These are phyloP conservation scores for Suhomyces emberorum DNA, from an alignment of 805 yeast genomes.

Conservation along the genomic window DNA sequence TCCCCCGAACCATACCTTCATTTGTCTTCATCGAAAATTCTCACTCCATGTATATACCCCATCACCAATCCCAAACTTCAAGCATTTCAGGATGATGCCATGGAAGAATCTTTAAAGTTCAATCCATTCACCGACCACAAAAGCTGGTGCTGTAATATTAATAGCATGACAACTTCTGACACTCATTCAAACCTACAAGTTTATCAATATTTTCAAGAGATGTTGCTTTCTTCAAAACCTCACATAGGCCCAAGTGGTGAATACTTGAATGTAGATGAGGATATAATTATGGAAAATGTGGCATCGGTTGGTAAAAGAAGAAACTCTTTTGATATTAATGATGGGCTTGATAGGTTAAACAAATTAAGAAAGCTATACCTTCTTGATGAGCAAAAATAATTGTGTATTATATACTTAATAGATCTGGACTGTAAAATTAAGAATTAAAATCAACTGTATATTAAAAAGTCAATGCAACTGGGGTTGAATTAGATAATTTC, in stretches of 20 bases:
- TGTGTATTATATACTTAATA: too few relatives aligned
- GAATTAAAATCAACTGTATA: too few relatives aligned
- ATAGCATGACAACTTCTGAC: conserved; percentile 11
- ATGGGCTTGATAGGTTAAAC: conserved; percentile 29
- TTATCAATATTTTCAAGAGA: conserved; percentile 21
- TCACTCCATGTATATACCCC: conserved; percentile 32
- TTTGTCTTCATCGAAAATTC: conserved; percentile 21
- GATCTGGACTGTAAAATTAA: too few relatives aligned
- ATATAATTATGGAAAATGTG: conserved; percentile 3
- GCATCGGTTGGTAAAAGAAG: conserved; percentile 13
- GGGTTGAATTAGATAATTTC: too few relatives aligned
- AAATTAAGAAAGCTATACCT: conserved; percentile 37
- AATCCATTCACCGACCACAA: conserved; percentile 31
- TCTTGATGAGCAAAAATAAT: conserved; percentile 9
- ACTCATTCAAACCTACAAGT: conserved; percentile 2
- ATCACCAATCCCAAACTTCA: conserved; percentile 2
- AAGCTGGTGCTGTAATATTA: conserved; percentile 31
- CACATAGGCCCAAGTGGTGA: conserved; percentile 27
- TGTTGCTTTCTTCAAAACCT: conserved; percentile 19
- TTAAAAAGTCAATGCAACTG: too few relatives aligned
- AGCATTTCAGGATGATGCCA: conserved; percentile 10
- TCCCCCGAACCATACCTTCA: conserved; percentile 6
- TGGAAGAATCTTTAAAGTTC: conserved; percentile 6
- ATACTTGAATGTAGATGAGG: conserved; percentile 12
- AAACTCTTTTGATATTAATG: conserved; percentile 27